A percentile compares a stretch with the other conserved stretches of the same genome.
Evolutionary conservation across 805 yeast species (phyloP).

Genomic region (Monosporozyma solicola): DNA sequence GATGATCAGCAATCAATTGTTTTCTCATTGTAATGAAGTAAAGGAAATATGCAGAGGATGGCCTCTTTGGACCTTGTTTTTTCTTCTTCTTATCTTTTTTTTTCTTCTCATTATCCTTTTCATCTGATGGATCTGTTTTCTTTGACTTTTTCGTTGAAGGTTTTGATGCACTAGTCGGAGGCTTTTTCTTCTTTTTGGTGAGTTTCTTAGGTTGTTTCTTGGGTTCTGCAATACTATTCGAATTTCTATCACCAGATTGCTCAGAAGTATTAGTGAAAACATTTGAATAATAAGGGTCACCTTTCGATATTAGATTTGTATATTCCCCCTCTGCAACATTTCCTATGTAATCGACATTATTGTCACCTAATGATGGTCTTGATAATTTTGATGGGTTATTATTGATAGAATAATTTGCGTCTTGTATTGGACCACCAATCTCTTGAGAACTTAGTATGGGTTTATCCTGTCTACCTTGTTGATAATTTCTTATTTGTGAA

Average conservation of each 20-base stretch:
- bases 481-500: neutral
- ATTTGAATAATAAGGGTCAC: neutral
- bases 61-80: slow-evolving; percentile 32
- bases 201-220: neutral
- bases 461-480: neutral
- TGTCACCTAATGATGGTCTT: neutral
- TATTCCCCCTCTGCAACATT: neutral
- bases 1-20: slow-evolving; percentile 24
- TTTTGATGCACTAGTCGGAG: neutral
- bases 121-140: neutral
- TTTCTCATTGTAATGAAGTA: slow-evolving; percentile 29
- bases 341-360: neutral
- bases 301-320: neutral
- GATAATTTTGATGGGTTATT: neutral
- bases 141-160: slow-evolving; percentile 1
- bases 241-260: neutral
- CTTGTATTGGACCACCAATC: neutral
- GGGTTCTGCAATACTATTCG: neutral
- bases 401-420: neutral
- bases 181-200: neutral
- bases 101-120: neutral
- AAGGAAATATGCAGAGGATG: slow-evolving; percentile 32
- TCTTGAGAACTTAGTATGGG: neutral
- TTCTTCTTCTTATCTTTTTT: slow-evolving; percentile 22
- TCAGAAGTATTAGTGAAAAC: neutral